These are phyloP conservation scores for Carex pumila DNA, from an alignment of 176 grass and related monocot species.

Conservation along the genomic window DNA sequence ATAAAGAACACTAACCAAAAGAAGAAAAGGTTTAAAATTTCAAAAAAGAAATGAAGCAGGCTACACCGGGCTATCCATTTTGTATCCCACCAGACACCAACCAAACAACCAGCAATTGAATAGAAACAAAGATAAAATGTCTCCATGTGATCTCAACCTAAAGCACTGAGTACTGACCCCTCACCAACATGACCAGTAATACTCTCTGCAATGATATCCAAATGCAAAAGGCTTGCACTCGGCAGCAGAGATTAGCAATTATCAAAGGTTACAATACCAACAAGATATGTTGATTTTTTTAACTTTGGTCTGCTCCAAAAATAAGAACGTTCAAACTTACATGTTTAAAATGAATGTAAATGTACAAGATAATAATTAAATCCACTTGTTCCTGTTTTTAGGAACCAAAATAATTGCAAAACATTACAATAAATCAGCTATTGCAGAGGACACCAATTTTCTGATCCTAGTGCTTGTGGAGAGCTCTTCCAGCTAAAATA, in stretches of 20 bases:
- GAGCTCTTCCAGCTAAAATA: slow-evolving; percentile 63
- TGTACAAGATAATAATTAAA: neutral
- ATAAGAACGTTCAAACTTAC: neutral
- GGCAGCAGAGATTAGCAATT: neutral
- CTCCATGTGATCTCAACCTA: slow-evolving; percentile 11
- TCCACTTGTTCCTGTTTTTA: neutral
- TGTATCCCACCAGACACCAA: neutral
- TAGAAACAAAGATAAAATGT: neutral
- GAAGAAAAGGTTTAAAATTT: neutral
- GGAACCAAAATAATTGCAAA: neutral
- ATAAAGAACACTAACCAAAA: neutral
- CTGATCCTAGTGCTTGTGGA: slow-evolving; percentile 53
- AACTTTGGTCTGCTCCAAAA: neutral
- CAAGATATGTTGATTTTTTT: neutral
- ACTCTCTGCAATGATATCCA: neutral
- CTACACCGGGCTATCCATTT: neutral
- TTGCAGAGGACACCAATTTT: slow-evolving; percentile 13
- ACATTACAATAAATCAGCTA: neutral
- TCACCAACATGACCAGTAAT: neutral
- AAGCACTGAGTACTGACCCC: neutral
- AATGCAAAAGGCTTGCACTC: neutral
- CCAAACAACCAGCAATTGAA: neutral
- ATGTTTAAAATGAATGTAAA: neutral
- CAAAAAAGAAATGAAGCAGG: neutral
- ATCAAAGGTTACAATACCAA: neutral